A percentile compares a stretch with the other conserved stretches of the same genome.
These are phyloP conservation scores for Candida alai DNA, from an alignment of 805 yeast species.

Conservation along the genomic window DNA sequence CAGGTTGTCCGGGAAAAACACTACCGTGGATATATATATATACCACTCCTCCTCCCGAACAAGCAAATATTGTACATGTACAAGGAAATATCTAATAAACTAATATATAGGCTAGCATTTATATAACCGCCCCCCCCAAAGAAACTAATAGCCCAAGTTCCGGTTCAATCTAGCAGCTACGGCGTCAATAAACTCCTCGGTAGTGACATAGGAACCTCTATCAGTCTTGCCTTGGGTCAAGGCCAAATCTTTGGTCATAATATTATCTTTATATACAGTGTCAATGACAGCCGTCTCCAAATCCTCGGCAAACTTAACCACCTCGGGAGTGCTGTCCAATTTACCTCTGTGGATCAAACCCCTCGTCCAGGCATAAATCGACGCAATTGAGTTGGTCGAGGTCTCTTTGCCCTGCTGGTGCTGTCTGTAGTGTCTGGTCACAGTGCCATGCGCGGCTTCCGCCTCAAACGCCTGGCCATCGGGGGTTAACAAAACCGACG, in stretches of 20 bases:
- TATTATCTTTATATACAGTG: slow-evolving; percentile 77
- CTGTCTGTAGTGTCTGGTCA: slow-evolving; percentile 94
- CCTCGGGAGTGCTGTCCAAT: slow-evolving; percentile 83
- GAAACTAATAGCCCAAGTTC: slow-evolving; percentile 19
- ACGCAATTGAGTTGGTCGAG: slow-evolving; percentile 94
- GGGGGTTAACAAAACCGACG: slow-evolving; percentile 94
- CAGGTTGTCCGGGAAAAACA: too few species aligned
- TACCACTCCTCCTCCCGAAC: too few species aligned
- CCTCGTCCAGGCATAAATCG: slow-evolving; percentile 95
- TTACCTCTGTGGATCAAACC: slow-evolving; percentile 92
- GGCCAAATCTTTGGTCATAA: slow-evolving; percentile 96
- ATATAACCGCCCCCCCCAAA: background rate
- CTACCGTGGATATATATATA: too few species aligned
- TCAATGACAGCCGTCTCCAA: slow-evolving; percentile 84
- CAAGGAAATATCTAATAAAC: slow-evolving; percentile 1
- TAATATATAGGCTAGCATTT: background rate
- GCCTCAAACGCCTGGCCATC: slow-evolving; percentile 94
- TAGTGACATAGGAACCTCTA: slow-evolving; percentile 78
- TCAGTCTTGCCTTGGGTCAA: slow-evolving; percentile 83
- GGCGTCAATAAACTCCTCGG: slow-evolving; percentile 84
- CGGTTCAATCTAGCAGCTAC: slow-evolving; percentile 64
- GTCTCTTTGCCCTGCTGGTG: slow-evolving; percentile 97
- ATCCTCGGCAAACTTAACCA: slow-evolving; percentile 69
- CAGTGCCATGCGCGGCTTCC: slow-evolving; percentile 99
- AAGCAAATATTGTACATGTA: too few species aligned